Base-by-base conservation (phyloP, 768 basidiomycete genomes). In the Kwoniella sp. region DNA sequence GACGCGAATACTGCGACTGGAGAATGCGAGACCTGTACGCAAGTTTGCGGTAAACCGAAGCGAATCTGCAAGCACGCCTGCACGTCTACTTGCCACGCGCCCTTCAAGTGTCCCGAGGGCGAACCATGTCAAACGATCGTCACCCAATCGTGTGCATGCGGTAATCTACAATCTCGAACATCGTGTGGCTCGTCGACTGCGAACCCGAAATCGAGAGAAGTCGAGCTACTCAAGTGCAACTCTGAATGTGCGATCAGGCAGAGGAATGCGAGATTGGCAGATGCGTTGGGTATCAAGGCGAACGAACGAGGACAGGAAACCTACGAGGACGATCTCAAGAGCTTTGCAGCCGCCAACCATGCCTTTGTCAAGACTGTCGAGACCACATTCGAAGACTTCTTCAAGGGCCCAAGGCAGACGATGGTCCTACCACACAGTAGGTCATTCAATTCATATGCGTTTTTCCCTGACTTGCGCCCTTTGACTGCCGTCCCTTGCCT, bases 251-350 rank as follows among this genome's bases (percentile, higher is more conserved):
- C 82, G 37, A 83, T 92, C 54, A 90, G 88, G 48, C 90, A 94
- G 76, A 85, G 96, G 12, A 97, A 96, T 70, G 90, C 88, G 0
- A 82, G 86, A 36, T 80, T 99, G 8, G 96, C 96, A 0, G 92
- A 93, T 40, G 96, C 96, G 1, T 80, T 99, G 4, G 93, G 94
- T 0, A 95, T 98, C 72, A 88, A 82, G 40, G 68, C 17, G 84
- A 86, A 48, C 24, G 76, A 69, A 68, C 70, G 69, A 55, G 75
- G 70, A 1, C 65, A 69, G 48, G 72, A 74, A 25, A 65, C 63
- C 1, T 95, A 90, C 77, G 78, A 80, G 22, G 83, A 87, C 1
- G 89, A 91, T 47, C 72, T 94, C 22, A 77, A 86, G 1, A 80
- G 76, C 1, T 88, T 88, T 72, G 89, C 85, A 19, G 83, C 82